phyloP scores from a whole-genome alignment of 441 rosid genomes.

The Erodium texanum region DNA sequence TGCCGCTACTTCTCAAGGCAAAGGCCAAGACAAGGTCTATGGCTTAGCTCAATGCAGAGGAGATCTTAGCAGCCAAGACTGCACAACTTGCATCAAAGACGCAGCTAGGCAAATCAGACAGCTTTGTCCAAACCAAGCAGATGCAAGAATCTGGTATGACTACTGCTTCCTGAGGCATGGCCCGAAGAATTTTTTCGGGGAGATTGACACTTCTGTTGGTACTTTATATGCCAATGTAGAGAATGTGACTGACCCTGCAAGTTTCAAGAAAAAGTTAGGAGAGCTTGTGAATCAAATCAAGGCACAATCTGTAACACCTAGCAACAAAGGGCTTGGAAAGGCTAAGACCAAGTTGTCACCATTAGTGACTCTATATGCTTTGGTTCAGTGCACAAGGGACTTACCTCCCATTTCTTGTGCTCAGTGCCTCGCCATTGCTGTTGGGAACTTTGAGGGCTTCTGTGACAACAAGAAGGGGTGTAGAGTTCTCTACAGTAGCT shows the following conservation, averaged over 20 bases:
- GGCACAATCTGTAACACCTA: slow-evolving; percentile 41
- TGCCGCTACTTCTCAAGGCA: slow-evolving; percentile 30
- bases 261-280: slow-evolving; percentile 42
- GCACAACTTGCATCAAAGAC: slow-evolving; percentile 46
- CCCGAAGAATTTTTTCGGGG: slow-evolving; percentile 34
- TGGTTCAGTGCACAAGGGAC: slow-evolving; percentile 71
- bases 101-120: slow-evolving; percentile 47
- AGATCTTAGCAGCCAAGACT: slow-evolving; percentile 45
- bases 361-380: slow-evolving; percentile 48
- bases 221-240: slow-evolving; percentile 42
- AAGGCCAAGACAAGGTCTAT: slow-evolving; percentile 33
- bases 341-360: slow-evolving; percentile 40
- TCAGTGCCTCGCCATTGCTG: slow-evolving; percentile 61
- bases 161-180: slow-evolving; percentile 55
- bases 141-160: slow-evolving; percentile 62
- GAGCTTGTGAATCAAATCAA: slow-evolving; percentile 34
- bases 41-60: slow-evolving; percentile 77
- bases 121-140: slow-evolving; percentile 44
- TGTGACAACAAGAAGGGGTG: slow-evolving; percentile 53
- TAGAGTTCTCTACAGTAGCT: slow-evolving; percentile 57
- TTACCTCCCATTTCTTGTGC: slow-evolving; percentile 43
- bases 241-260: slow-evolving; percentile 43
- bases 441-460: slow-evolving; percentile 37
- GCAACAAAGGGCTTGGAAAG: slow-evolving; percentile 51
- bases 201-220: slow-evolving; percentile 43